Evolutionary conservation across 2,329 filamentous ascomycete genomes (phyloP), one percentile per base, ranked within the genome.

Genomic region (Fusarium nygamai): DNA sequence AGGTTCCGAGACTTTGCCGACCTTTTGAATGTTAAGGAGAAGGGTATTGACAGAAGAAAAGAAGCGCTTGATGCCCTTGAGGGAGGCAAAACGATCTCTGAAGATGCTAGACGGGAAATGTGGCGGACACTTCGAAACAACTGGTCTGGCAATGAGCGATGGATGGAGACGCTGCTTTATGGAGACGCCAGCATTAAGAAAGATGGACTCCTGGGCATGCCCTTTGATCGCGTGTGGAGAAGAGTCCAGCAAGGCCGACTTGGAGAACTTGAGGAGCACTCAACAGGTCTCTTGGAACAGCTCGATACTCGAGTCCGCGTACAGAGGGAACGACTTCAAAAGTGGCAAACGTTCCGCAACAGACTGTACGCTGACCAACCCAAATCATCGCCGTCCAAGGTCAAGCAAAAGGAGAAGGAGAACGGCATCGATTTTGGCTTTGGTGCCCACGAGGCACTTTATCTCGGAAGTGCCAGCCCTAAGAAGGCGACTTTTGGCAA

Each of bases 141-240:
- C 74, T 98, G 95, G 95, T 86, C 93, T 20, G 95, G 94, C 5
- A 90, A 92, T 77, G 89, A 92, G 67, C 88, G 90, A 64, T 96
- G 94, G 92, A 88, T 94, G 76, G 88, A 94, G 54, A 86, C 90
- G 5, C 83, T 98, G 27, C 80, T 96, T 0, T 86, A 92, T 58
- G 93, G 93, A 5, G 92, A 94, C 51, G 85, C 86, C 27, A 85
- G 84, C 13, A 83, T 86, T 5, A 85, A 85, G 33, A 88, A 85
- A 38, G 92, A 93, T 69, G 88, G 86, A 0, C 84, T 96, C n/a
- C 80, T 97, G 20, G 87, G 88, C 5, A 87, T 87, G 41, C 85
- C 90, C 0, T 96, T 95, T 72, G 89, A 93, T 36, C 86, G 90
- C 14, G 89, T 96, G 2, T 97, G 93, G 93, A 83, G 87, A 11